A percentile compares a stretch with the other conserved stretches of the same genome.
These are phyloP conservation scores for Penicillium chermesinum DNA, from an alignment of 495 filamentous ascomycete species.

Conservation along the genomic window DNA sequence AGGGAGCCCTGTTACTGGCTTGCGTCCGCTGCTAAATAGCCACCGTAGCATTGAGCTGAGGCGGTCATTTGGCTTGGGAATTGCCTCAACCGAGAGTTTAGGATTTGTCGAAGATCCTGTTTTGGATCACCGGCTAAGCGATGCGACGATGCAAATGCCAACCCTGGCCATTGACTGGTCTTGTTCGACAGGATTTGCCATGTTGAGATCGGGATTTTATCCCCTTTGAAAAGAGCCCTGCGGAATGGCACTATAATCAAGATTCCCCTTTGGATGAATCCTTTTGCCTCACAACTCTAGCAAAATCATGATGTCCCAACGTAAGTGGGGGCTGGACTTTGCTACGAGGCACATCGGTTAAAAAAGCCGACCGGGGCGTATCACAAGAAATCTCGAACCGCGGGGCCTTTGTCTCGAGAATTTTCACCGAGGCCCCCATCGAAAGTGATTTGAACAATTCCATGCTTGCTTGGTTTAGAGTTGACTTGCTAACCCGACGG, in stretches of 20 bases:
- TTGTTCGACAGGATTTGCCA: no score
- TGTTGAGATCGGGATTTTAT: no score
- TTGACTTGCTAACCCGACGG: constrained; percentile 9
- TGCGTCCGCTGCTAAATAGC: constrained; percentile 5
- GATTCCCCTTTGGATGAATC: no score
- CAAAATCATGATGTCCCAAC: no score
- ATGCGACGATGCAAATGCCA: not conserved
- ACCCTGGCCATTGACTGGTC: not conserved
- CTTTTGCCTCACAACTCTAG: no score
- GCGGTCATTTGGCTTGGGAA: constrained; percentile 7
- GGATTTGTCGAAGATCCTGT: not conserved
- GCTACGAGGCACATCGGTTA: not conserved
- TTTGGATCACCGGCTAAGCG: not conserved
- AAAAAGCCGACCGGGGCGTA: not conserved
- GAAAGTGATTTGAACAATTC: not conserved
- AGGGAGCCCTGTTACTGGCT: constrained; percentile 17
- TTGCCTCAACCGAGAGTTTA: constrained; percentile 1
- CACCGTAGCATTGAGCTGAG: constrained; percentile 22
- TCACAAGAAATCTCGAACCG: not conserved
- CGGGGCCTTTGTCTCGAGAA: not conserved
- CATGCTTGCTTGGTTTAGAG: constrained; percentile 17
- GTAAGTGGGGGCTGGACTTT: no score
- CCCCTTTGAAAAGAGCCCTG: no score
- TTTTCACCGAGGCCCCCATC: not conserved
- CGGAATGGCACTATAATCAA: no score